Conservation (phyloP, 768 basidiomycete species). For the Xerocomellus intermedius region DNA sequence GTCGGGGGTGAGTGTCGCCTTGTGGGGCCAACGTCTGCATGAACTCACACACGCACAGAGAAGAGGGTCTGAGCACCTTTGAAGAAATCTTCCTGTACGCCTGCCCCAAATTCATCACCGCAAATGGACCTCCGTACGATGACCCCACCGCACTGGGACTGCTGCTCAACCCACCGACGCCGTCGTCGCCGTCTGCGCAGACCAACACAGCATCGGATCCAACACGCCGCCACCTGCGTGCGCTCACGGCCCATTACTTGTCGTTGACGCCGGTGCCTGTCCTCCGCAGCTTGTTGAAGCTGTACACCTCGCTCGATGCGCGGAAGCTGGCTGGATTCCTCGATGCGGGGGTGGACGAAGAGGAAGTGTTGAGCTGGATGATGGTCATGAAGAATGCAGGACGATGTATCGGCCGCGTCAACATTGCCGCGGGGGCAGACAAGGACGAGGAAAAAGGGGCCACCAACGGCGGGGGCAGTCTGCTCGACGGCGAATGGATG, state of each 20-base stretch:
- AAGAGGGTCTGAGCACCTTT: constrained; percentile 59
- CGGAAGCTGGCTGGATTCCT: constrained; percentile 91
- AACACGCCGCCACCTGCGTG: constrained; percentile 75
- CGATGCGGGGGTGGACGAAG: constrained; percentile 73
- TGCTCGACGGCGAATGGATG: constrained; percentile 84
- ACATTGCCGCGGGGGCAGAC: constrained; percentile 42
- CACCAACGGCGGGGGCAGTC: constrained; percentile 37
- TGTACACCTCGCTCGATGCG: constrained; percentile 92
- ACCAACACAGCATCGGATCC: constrained; percentile 50
- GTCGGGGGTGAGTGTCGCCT: constrained; percentile 61
- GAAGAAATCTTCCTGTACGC: constrained; percentile 79
- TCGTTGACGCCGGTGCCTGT: constrained; percentile 79
- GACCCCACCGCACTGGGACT: constrained; percentile 60
- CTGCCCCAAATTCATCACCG: constrained; percentile 95
- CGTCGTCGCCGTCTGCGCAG: constrained; percentile 28
- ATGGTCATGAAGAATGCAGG: constrained; percentile 94
- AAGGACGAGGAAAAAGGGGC: constrained; percentile 32
- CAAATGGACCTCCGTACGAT: constrained; percentile 93
- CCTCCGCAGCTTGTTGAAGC: constrained; percentile 86
- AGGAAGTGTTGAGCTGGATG: constrained; percentile 93
- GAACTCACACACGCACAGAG: constrained; percentile 35
- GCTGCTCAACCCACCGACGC: constrained; percentile 41
- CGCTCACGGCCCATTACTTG: constrained; percentile 81
- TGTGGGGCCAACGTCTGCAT: not conserved
- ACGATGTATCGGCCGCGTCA: constrained; percentile 56